phyloP scores from a whole-genome alignment of 352 stramenopile genomes.

The Elongisporangium anandrum region DNA sequence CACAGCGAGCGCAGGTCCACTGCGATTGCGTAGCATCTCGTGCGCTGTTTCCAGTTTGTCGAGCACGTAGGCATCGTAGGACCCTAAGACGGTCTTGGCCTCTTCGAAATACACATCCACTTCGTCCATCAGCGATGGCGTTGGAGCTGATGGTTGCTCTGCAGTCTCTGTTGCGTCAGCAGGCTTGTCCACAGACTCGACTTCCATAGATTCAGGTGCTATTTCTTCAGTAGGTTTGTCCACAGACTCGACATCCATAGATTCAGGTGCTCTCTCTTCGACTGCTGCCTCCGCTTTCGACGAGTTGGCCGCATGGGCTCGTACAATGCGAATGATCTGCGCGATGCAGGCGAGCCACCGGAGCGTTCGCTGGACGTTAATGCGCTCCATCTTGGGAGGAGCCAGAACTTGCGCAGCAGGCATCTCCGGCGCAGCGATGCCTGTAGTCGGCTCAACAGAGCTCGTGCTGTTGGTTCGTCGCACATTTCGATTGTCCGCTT shows the following conservation, averaged over 20 bases:
- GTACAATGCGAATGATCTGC: conserved; percentile 61
- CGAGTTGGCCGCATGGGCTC: conserved; percentile 13
- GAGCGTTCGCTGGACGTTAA: conserved; percentile 74
- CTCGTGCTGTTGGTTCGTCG: not conserved
- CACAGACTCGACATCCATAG: not conserved
- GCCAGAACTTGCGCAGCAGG: conserved; percentile 21
- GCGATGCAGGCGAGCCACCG: conserved; percentile 62
- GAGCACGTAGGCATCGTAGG: conserved; percentile 71
- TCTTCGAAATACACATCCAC: conserved; percentile 60
- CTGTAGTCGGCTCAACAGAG: conserved; percentile 4
- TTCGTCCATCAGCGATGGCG: conserved; percentile 15
- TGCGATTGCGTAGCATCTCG: conserved; percentile 50
- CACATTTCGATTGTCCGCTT: not conserved
- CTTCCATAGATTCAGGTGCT: conserved; percentile 3
- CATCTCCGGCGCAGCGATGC: conserved; percentile 12
- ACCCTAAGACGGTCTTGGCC: conserved; percentile 51
- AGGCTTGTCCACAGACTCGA: not conserved
- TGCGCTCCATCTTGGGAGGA: conserved; percentile 72
- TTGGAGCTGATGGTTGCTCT: conserved; percentile 4
- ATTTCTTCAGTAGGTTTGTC: conserved; percentile 3
- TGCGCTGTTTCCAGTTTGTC: conserved; percentile 56
- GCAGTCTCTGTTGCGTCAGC: conserved; percentile 4
- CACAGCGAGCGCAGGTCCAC: conserved; percentile 56
- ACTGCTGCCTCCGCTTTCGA: conserved; percentile 8
- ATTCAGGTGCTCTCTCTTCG: conserved; percentile 1